Evolutionary conservation across 139 green algal genomes (phyloP).

Genomic region (Asterochloris erici): DNA sequence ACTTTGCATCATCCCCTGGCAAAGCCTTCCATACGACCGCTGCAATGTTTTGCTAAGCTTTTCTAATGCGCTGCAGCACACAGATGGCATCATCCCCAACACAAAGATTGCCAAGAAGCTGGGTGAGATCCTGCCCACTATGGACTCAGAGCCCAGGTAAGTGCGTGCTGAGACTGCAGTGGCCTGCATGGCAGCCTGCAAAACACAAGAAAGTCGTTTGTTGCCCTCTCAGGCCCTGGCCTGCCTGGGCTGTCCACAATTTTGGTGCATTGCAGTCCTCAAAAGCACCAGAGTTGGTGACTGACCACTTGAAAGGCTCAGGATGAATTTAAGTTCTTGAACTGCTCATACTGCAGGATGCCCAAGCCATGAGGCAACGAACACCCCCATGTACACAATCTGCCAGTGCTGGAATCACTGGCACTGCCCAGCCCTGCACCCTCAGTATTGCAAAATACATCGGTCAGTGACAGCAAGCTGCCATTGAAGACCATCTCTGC

Average conservation of each 20-base stretch:
- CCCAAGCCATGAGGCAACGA: no score
- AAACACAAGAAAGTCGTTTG: no score
- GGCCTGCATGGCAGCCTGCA: neutral
- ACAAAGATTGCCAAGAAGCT: conserved; percentile 20
- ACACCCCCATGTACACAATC: neutral
- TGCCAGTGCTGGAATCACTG: neutral
- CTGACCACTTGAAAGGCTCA: no score
- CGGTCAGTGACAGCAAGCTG: neutral
- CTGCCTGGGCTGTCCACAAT: no score
- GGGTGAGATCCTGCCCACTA: conserved; percentile 8
- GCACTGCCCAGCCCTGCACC: no score
- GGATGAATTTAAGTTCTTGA: no score
- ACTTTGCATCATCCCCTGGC: no score
- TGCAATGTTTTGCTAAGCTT: neutral
- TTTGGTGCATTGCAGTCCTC: no score
- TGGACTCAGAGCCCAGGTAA: neutral
- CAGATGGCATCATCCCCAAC: conserved; percentile 13
- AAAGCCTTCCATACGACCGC: neutral
- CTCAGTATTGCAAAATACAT: neutral
- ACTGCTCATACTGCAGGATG: no score
- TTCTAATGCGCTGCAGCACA: neutral
- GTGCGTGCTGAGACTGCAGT: neutral
- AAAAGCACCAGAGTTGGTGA: no score
- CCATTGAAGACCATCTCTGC: no score
- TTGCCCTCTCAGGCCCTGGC: no score